Conservation (phyloP, 768 basidiomycete genomes). For the Nidularia sp. region DNA sequence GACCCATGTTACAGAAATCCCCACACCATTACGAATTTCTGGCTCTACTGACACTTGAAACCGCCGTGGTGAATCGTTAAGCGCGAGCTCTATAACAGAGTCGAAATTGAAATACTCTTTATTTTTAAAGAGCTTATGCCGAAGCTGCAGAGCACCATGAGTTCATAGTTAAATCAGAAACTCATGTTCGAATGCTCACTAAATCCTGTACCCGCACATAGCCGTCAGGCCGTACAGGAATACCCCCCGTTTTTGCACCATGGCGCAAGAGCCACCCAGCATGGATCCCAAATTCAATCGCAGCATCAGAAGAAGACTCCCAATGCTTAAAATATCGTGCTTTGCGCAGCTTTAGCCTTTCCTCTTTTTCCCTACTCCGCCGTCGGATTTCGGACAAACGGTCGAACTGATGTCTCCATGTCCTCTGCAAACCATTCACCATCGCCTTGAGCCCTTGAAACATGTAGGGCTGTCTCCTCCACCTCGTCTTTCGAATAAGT, state of each 20-base stretch:
- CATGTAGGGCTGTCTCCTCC: no score
- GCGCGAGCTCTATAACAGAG: constrained; percentile 11
- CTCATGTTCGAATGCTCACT: not conserved
- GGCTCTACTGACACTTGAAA: constrained; percentile 18
- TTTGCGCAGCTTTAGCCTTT: not conserved
- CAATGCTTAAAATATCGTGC: not conserved
- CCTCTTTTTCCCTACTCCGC: no score
- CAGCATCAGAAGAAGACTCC: not conserved
- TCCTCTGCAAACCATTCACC: not conserved
- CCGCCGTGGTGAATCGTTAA: constrained; percentile 9
- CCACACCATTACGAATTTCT: constrained; percentile 14
- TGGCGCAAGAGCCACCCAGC: constrained; percentile 66
- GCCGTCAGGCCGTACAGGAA: constrained; percentile 72
- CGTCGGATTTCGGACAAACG: no score
- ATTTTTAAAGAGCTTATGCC: not conserved
- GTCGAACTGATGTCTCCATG: not conserved
- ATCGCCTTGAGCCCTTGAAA: no score
- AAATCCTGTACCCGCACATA: constrained; percentile 53
- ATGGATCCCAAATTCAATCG: not conserved
- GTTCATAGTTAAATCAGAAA: not conserved
- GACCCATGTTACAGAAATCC: constrained; percentile 18
- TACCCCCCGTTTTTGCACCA: constrained; percentile 54
- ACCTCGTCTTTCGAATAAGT: no score
- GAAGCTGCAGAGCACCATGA: not conserved
- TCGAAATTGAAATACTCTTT: not conserved